Evolutionary conservation across 441 rosid genomes (phyloP), one percentile per base, ranked within the genome.

Genomic region (Gossypium laxum): DNA sequence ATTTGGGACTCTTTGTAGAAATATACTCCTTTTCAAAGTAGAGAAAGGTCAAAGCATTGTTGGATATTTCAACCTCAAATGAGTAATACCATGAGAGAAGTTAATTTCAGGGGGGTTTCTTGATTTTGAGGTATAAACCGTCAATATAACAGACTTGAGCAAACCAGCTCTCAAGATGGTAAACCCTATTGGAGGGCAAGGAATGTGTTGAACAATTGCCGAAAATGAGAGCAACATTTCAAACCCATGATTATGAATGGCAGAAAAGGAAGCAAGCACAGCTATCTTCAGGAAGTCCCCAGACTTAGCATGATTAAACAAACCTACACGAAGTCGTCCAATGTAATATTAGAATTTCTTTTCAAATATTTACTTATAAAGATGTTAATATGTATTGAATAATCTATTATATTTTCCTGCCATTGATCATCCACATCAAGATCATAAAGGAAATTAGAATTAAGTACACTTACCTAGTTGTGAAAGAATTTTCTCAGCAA

Each of bases 111-210:
- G 74, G 41, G 69, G 54, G 10, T 50, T 17, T 70, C 63, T 76
- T 59, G 75, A 52, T n/a, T 60, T 64, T 22, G 62, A 71, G 67
- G 80, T 69, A 68, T 81, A 76, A 74, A 81, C 82, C 10, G 82
- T 74, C 51, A 81, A 59, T 26, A 78, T 55, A 68, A 76, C 82
- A 22, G 82, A 81, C 72, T 78, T 81, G 71, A 74, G 80, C 65
- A 81, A 71, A 67, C 82, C 82, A 52, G 82, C 84, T 74, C 80
- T 78, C 77, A 81, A 72, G 66, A 81, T 81, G 72, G 72, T 57
- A 69, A 81, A 76, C 63, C 82, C 82, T 54, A 81, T 48, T 8
- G 80, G 82, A 51, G 79, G 75, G 59, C 78, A 56, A 69, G 82
- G 82, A 47, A 75, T 71, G 66, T 76, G 82, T 66, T 74, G 82